These are phyloP conservation scores for Gaultheria prostrata DNA, from an alignment of 148 eudicot species.

Conservation along the genomic window DNA sequence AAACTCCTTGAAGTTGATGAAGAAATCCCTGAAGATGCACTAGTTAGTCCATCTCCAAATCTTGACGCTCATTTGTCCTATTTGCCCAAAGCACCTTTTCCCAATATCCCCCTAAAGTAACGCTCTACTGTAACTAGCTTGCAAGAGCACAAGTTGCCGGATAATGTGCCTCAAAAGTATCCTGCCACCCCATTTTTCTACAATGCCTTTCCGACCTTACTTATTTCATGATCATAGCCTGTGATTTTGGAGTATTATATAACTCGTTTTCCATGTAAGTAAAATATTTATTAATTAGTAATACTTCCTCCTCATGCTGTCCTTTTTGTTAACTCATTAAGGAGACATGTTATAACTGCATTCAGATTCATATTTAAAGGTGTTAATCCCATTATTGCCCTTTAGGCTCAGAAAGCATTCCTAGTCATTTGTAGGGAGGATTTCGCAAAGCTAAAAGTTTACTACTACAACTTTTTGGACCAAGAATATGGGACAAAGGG, in stretches of 20 bases:
- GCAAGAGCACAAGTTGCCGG: neutral
- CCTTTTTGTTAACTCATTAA: neutral
- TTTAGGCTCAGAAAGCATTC: neutral
- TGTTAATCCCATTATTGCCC: neutral
- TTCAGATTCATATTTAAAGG: neutral
- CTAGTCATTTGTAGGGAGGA: neutral
- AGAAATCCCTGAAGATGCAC: neutral
- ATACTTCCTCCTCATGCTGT: neutral
- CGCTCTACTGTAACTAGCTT: neutral
- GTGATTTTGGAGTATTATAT: neutral
- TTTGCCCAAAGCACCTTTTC: neutral
- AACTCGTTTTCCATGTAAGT: neutral
- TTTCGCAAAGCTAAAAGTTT: neutral
- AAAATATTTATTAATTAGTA: neutral
- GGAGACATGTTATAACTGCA: neutral
- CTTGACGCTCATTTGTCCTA: neutral
- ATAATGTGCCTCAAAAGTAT: neutral
- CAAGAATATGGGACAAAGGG: neutral
- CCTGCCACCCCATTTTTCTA: neutral
- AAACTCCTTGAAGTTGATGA: neutral
- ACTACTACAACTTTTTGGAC: neutral
- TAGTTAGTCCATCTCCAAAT: neutral
- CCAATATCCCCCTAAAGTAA: neutral
- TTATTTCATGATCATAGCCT: neutral
- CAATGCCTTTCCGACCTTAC: neutral